A percentile compares a stretch with the other conserved stretches of the same genome.
Conservation (phyloP, 176 grass and related monocot species). For the Phoenix dactylifera region DNA sequence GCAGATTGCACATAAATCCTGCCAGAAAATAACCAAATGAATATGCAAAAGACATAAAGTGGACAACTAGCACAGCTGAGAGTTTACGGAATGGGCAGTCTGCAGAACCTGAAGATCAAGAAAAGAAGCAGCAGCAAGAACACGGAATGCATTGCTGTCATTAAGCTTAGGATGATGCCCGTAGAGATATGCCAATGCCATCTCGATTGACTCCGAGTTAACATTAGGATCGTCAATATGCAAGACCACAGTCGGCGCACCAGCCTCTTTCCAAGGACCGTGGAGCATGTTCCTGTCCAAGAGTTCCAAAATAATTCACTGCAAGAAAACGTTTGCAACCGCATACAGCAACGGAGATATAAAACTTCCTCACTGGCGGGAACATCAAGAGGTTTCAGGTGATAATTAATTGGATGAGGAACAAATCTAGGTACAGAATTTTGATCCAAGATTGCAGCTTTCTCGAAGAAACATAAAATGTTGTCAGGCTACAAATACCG, state of each 20-base stretch:
- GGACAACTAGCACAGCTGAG: conserved; percentile 1
- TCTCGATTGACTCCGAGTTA: conserved; percentile 82
- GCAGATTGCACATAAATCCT: conserved; percentile 97
- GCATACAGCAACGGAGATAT: no score
- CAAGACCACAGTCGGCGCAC: conserved; percentile 66
- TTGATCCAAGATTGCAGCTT: no score
- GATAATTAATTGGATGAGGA: no score
- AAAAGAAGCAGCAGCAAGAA: conserved; percentile 92
- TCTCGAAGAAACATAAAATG: no score
- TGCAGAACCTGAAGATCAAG: conserved; percentile 84
- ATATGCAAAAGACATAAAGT: neutral
- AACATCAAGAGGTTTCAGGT: no score
- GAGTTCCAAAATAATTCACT: conserved; percentile 8
- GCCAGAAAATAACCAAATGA: conserved; percentile 21
- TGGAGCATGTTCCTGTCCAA: conserved; percentile 89
- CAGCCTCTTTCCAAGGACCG: conserved; percentile 94
- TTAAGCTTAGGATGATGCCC: conserved; percentile 82
- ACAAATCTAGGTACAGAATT: no score
- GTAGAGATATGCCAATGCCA: conserved; percentile 77
- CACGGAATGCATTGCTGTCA: conserved; percentile 80
- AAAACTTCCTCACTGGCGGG: no score
- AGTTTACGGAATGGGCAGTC: conserved; percentile 10
- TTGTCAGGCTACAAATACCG: no score
- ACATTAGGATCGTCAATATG: conserved; percentile 87
- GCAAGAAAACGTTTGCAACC: no score